Base-by-base conservation (phyloP, 805 yeast genomes). In the Saccharomycopsis guyanensis region DNA sequence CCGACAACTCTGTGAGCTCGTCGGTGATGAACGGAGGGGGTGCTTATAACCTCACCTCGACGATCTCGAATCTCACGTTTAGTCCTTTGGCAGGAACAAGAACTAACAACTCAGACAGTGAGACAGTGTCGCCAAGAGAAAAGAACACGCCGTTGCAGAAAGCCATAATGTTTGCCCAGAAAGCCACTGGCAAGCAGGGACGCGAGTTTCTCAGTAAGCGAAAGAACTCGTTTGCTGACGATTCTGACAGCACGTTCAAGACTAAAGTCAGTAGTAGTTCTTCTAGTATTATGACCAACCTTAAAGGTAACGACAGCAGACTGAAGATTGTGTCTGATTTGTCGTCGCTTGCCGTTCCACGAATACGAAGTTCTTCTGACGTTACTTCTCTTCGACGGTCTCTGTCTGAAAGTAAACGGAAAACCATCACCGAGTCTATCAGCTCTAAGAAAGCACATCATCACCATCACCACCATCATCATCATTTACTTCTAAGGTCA, bases 401-500 rank as follows among this genome's bases (percentile, higher is more conserved):
- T 3, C 34, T 40, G 23, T 42, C 45, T 4, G 52, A 48, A 20
- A 38, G 39, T 16, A 45, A 42, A 36, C n/a, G 46, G 12, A 49
- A 41, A 20, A 15, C 46, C 19, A 20, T 18, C 25, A 44, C 31
- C 38, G 48, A 40, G 29, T 16, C 10, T 15, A 22, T 23, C 13
- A 40, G 38, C 20, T 38, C 20, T 12, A 24, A 32, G 10, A 35
- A 22, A 12, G 29, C 20, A 19, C 54, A 45, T 27, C 47, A 45
- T 42, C 47, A 49, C 25, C 52, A 47, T 15, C 47, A 42, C 25
- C 50, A 51, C 23, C 48, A 47, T 20, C 48, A 48, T n/a, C 52
- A 49, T 31, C 52, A 51, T 43, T 36, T 29, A n/a, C 32, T 37
- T 16, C 29, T 50, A 25, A 42, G 36, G 4, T 23, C 43, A 12